Evolutionary conservation across 2,329 filamentous ascomycete species (phyloP), one percentile per base, ranked within the genome.

Genomic region (Graphiopsis chlorocephala): DNA sequence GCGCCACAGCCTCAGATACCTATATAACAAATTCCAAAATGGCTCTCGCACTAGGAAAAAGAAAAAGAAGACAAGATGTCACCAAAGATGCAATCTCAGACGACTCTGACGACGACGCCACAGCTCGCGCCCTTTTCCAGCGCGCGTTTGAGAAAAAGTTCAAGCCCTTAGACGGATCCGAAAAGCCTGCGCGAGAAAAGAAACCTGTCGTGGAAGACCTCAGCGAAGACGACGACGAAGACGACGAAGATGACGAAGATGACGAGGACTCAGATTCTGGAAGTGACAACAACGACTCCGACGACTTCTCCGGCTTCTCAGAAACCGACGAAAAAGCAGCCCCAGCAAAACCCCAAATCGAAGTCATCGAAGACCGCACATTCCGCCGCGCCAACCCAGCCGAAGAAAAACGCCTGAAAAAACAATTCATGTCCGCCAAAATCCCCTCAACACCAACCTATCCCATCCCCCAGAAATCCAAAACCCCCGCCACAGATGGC

Each of bases 121-220:
- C 65, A 31, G 83, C 90, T 14, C 87, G 91, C 70, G 91, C 89
- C 64, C 85, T 93, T 65, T 91, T 99, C 73, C 88, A 88, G 65
- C 87, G 86, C 70, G 90, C 94, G 75, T 98, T 98, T 74, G 95
- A 97, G 78, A 86, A 91, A 29, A 88, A 90, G 74, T 98, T 97
- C 80, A 86, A 88, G 74, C 92, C 94, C 10, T 75, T 77, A 3
- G 73, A 77, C 63, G 74, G 67, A 66, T 65, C 23, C 71, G 68
- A n/a, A 70, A 67, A 70, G 55, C 61, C 64, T 2, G 74, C 74
- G 20, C 72, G 77, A 47, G 73, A 74, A 12, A 73, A 77, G 17
- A 65, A 71, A 14, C 66, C 71, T 4, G 70, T 71, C 26, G 15
- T 53, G 5, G 17, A 29, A 28, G 12, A 75, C 7, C 64, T 64